Evolutionary conservation across 106 monocot species (phyloP), one percentile per base, ranked within the genome.

Genomic region (Dactylorhiza incarnata): DNA sequence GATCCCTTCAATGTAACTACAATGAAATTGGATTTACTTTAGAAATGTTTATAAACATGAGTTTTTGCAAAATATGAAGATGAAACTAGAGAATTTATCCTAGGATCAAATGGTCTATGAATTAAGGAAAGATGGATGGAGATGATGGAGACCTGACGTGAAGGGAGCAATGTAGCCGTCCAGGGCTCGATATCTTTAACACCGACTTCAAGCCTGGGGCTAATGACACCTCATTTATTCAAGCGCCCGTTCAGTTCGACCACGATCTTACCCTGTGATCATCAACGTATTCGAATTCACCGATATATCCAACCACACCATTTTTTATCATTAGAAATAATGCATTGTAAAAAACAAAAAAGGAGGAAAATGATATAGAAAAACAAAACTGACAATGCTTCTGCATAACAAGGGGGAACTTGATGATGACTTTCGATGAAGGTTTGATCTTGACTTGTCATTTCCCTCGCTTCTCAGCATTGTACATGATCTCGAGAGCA

Each of bases 361-460:
- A 13, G 9, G 8, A 37, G 13, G 15, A 58, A 0, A 16, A 22
- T 5, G 15, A 37, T 12, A 44, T 10, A 12, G 10, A 14, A 43
- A 3, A 43, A 14, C 9, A 46, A 45, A n/a, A 43, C 78, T 37
- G 54, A 89, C 89, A 85, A 71, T 89, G 89, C 83, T 90, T 90
- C 86, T 85, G 86, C 86, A 90, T 90, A 66, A 90, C 90, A 14
- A 90, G 67, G 54, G 87, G 90, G 73, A 90, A 90, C 84, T 90
- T 87, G 73, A 90, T 90, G 56, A 90, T 90, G 23, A 90, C 86
- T 86, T 87, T 90, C 6, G 86, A 90, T 3, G 90, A 90, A 44
- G 90, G 90, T 15, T 86, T 82, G 75, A 90, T 90, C 79, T 78
- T 82, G 17, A 90, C 90, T 48, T 90, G 90, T 5, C 86, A 74